A percentile compares a stretch with the other conserved stretches of the same genome.
These are phyloP conservation scores for Penicillium antarcticum DNA, from an alignment of 495 filamentous ascomycete species.

Conservation along the genomic window DNA sequence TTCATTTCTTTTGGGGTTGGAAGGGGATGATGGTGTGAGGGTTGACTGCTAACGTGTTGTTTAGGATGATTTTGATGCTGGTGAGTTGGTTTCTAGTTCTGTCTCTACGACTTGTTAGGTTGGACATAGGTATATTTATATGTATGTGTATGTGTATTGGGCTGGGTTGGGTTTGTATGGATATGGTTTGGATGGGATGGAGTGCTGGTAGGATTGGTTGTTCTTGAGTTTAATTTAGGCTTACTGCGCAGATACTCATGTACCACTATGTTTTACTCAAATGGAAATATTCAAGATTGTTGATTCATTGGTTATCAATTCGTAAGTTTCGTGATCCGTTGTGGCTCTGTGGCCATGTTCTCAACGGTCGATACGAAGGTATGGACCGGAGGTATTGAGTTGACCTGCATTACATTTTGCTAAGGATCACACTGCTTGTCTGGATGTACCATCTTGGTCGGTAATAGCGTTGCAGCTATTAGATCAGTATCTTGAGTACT, in stretches of 20 bases:
- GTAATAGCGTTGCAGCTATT: too few species aligned
- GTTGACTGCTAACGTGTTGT: slow-evolving; percentile 3
- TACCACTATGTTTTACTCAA: slow-evolving; percentile 10
- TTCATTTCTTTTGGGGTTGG: too few species aligned
- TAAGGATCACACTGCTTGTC: too few species aligned
- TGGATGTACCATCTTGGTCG: too few species aligned
- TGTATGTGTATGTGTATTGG: too few species aligned
- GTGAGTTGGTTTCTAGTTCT: slow-evolving; percentile 18
- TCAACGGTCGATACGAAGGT: neutral
- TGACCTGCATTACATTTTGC: too few species aligned
- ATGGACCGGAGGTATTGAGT: neutral
- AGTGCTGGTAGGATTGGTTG: too few species aligned
- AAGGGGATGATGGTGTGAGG: neutral
- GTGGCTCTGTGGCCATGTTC: neutral
- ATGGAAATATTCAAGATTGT: slow-evolving; percentile 2
- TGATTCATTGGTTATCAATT: neutral
- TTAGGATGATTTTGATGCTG: slow-evolving; percentile 26
- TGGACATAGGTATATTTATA: neutral
- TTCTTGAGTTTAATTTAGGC: too few species aligned
- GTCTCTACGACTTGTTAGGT: slow-evolving; percentile 5
- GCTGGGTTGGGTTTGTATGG: too few species aligned
- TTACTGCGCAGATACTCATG: slow-evolving; percentile 17
- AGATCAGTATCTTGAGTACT: too few species aligned
- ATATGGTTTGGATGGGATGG: too few species aligned
- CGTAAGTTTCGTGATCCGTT: neutral